Conservation (phyloP, 176 grass and related monocot genomes). For the Poa pratensis region DNA sequence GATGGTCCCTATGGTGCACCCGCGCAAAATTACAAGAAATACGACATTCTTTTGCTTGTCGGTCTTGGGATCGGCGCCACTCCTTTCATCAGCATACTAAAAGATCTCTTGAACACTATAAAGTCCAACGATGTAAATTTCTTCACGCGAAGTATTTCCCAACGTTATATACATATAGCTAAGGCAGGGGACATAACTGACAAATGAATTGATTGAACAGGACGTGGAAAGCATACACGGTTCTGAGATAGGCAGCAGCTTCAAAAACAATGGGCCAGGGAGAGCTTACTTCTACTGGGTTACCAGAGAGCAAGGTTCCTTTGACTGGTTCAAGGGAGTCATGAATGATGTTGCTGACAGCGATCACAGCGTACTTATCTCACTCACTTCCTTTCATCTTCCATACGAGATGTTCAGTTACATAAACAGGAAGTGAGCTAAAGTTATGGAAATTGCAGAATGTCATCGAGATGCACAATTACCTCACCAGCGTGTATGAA, state of each 20-base stretch:
- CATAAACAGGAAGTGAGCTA: constrained; percentile 30
- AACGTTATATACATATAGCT: not conserved
- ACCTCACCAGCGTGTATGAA: constrained; percentile 99
- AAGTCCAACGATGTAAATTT: constrained; percentile 75
- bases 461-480: constrained; percentile 98
- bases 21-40: constrained; percentile 99
- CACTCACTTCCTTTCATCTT: constrained; percentile 28
- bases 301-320: constrained; percentile 97
- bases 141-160: not conserved
- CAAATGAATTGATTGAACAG: constrained; percentile 49
- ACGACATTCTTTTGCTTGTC: constrained; percentile 94
- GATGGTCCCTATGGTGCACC: constrained; percentile 96
- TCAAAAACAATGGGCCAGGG: constrained; percentile 76
- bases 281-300: constrained; percentile 99
- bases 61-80: constrained; percentile 97
- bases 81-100: constrained; percentile 98
- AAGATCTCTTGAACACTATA: constrained; percentile 89
- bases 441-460: constrained; percentile 70
- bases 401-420: not conserved
- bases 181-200: constrained; percentile 33
- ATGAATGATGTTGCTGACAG: constrained; percentile 98
- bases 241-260: constrained; percentile 61
- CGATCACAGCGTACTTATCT: constrained; percentile 67
- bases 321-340: constrained; percentile 99
- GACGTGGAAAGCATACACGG: constrained; percentile 61